phyloP scores from a whole-genome alignment of 2,329 filamentous ascomycete genomes.

The Aspergillus piperis region DNA sequence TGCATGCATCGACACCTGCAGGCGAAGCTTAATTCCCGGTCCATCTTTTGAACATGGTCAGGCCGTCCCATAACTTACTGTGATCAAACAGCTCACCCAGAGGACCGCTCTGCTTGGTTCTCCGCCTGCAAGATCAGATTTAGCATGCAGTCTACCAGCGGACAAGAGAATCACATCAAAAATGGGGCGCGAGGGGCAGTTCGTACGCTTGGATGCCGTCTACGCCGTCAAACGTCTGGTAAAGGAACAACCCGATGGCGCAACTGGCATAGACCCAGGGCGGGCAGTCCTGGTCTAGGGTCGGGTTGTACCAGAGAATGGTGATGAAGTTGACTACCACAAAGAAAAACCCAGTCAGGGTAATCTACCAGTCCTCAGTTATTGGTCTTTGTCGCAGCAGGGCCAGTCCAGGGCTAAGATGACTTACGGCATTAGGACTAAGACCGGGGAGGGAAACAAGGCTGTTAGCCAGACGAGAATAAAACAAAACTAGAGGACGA shows the following conservation, averaged over 20 bases:
- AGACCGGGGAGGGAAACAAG: constrained; percentile 11
- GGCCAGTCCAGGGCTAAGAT: constrained; percentile 6
- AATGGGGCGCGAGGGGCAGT: constrained; percentile 25
- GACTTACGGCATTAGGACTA: constrained; percentile 53
- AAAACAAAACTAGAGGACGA: constrained; percentile 3
- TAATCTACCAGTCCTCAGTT: constrained; percentile 60
- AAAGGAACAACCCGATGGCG: constrained; percentile 86
- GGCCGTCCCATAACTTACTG: constrained; percentile 51
- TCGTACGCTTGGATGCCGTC: constrained; percentile 88
- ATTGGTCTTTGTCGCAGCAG: constrained; percentile 11
- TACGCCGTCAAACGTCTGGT: constrained; percentile 97
- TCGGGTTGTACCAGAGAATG: constrained; percentile 94
- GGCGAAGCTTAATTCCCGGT: neutral
- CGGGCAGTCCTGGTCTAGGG: constrained; percentile 88
- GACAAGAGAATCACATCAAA: neutral
- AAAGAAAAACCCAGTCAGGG: constrained; percentile 85
- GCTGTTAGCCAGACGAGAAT: constrained; percentile 16
- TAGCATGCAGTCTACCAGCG: constrained; percentile 10
- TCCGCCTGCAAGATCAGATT: constrained; percentile 56
- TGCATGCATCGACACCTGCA: constrained; percentile 81
- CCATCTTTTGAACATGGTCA: neutral
- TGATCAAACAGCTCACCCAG: constrained; percentile 97
- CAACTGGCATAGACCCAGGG: constrained; percentile 93
- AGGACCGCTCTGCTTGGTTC: constrained; percentile 89
- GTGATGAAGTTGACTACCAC: constrained; percentile 87